Percentiles rank a stretch among this genome's conserved stretches.
phyloP scores from a whole-genome alignment of 2,329 filamentous ascomycete species.

The Kalaharituber pfeilii region DNA sequence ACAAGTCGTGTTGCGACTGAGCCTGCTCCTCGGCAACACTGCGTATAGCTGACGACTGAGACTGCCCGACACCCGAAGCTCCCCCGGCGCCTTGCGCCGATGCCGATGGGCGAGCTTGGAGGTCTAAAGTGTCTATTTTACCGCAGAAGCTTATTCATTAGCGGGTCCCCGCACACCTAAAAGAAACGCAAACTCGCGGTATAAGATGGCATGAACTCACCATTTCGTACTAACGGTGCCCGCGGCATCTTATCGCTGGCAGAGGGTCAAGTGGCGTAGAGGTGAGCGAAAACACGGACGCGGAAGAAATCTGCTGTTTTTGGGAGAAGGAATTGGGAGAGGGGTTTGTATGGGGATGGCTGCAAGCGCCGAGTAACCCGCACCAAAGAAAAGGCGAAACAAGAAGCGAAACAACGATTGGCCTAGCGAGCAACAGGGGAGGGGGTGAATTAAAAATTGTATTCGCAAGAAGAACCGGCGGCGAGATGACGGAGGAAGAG shows the following conservation, averaged over 20 bases:
- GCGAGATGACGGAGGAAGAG: no score
- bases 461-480: no score
- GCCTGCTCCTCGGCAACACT: constrained; percentile 60
- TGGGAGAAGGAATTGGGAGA: no score
- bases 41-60: constrained; percentile 71
- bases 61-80: constrained; percentile 37
- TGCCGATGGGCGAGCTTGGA: constrained; percentile 79
- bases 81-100: no score
- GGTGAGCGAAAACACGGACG: background rate
- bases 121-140: constrained; percentile 69
- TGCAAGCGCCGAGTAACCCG: no score
- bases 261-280: background rate
- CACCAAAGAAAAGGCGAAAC: no score
- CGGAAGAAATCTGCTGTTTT: background rate
- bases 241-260: constrained; percentile 30
- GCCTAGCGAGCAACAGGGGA: no score
- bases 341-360: no score
- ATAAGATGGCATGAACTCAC: constrained; percentile 29
- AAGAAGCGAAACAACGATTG: no score
- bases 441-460: no score
- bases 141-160: background rate
- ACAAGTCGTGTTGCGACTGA: constrained; percentile 46
- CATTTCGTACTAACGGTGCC: constrained; percentile 39
- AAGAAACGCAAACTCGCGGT: no score
- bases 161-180: constrained; percentile 4